Evolutionary conservation across 164 flowering plant species (phyloP), one percentile per base, ranked within the genome.

Genomic region (Annona squamosa): DNA sequence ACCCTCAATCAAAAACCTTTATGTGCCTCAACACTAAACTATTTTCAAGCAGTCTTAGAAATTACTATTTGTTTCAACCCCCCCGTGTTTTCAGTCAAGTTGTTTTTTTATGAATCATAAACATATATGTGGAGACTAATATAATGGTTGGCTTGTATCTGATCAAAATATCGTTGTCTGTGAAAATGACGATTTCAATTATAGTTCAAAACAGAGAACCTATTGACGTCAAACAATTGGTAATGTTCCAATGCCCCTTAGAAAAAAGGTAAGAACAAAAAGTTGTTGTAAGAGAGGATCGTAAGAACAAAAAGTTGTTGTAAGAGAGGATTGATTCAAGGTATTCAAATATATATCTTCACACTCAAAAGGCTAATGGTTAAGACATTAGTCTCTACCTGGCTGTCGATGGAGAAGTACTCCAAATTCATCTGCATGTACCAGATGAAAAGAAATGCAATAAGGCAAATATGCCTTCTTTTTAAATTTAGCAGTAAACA

Each of bases 371-470:
- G 68, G 43, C 43, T n/a, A 66, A 16, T 66, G 43, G 13, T 66
- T 5, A 42, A 66, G 46, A 66, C 43, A 66, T 13, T 7, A 66
- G 12, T 42, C 17, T 47, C 65, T 82, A 95, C 99, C 99, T 96
- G 99, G 82, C 90, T 91, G 78, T 96, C 99, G 48, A 93, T 86
- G 2, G 99, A 84, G 81, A 92, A 93, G 78, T 88, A 96, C 85
- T 96, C 99, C 91, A 93, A 85, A 79, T 96, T 96, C 97, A 96
- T 90, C 99, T 96, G 94, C 90, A 87, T 26, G 45, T 74, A 2
- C 77, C 71, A 79, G 69, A 70, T 46, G 7, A 76, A 26, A 65
- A 69, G 26, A 47, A 75, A 57, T 75, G 72, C n/a, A 18, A 71
- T 71, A 68, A 70, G 68, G 17, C 68, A 76, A 61, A 66, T 66